A percentile compares a stretch with the other conserved stretches of the same genome.
Conservation (phyloP, 75 land plant genomes). For the Larix kaempferi region DNA sequence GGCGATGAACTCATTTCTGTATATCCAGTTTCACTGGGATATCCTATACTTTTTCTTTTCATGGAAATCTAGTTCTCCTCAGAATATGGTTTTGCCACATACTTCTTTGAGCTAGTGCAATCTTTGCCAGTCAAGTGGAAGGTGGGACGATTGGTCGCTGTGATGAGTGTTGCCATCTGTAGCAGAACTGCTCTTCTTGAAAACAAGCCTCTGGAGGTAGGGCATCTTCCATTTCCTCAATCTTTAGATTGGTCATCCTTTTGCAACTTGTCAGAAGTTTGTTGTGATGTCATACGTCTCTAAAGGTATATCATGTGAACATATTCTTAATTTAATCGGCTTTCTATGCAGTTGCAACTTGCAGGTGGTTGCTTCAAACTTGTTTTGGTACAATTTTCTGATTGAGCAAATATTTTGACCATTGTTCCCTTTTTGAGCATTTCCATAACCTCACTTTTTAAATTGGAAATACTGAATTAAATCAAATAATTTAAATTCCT, state of each 20-base stretch:
- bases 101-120: constrained; percentile 82
- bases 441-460: background rate
- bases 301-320: background rate
- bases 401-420: background rate
- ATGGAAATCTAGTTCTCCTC: too few species aligned
- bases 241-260: background rate
- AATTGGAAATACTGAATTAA: background rate
- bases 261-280: background rate
- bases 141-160: constrained; percentile 62
- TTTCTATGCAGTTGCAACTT: constrained; percentile 7
- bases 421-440: background rate
- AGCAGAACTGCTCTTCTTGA: constrained; percentile 67
- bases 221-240: background rate
- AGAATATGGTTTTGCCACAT: constrained; percentile 94
- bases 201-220: constrained; percentile 73
- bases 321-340: constrained; percentile 1
- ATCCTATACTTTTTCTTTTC: too few species aligned
- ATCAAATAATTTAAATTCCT: background rate
- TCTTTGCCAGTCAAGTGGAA: constrained; percentile 77
- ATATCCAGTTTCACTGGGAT: too few species aligned
- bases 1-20: too few species aligned
- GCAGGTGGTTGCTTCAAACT: background rate
- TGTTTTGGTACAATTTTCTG: background rate
- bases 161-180: constrained; percentile 65
- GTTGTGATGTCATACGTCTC: background rate